These are phyloP conservation scores for Fragaria vesca DNA, from an alignment of 306 rosid genomes.

Conservation along the genomic window DNA sequence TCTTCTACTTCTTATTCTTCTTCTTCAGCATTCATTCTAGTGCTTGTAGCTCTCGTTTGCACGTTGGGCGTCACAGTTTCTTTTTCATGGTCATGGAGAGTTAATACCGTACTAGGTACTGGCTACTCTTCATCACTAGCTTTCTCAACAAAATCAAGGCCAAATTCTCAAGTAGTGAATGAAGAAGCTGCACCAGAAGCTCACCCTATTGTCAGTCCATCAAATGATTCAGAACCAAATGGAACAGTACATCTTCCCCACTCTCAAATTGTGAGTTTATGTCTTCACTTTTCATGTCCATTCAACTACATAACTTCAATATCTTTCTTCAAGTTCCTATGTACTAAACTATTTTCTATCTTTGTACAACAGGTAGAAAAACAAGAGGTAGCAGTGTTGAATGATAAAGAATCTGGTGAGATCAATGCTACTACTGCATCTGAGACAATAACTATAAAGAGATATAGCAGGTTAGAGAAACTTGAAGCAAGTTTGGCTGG, in stretches of 20 bases:
- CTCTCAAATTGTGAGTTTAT: conserved; percentile 5
- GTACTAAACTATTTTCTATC: not conserved
- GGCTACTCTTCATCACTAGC: not conserved
- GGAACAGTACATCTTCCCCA: conserved; percentile 2
- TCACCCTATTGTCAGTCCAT: not conserved
- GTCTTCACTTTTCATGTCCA: not conserved
- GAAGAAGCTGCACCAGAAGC: conserved; percentile 6
- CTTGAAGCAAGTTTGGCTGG: conserved; percentile 39
- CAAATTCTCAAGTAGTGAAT: not conserved
- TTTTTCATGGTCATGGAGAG: conserved; percentile 23
- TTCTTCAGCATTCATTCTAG: conserved; percentile 8
- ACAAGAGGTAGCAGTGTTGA: conserved; percentile 4
- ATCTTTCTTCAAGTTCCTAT: not conserved
- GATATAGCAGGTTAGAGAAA: conserved; percentile 22
- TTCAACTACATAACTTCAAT: not conserved
- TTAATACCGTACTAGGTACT: not conserved
- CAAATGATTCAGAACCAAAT: conserved; percentile 8
- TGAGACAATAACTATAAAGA: not conserved
- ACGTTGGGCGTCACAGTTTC: conserved; percentile 1
- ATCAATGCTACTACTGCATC: not conserved
- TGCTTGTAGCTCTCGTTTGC: conserved; percentile 10
- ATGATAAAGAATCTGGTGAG: not conserved
- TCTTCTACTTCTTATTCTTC: conserved; percentile 4
- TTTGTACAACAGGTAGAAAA: conserved; percentile 9
- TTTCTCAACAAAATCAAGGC: not conserved